Percentiles rank a stretch among this genome's conserved stretches.
phyloP scores from a whole-genome alignment of 2,329 filamentous ascomycete genomes.

The Sclerotinia spermophila region DNA sequence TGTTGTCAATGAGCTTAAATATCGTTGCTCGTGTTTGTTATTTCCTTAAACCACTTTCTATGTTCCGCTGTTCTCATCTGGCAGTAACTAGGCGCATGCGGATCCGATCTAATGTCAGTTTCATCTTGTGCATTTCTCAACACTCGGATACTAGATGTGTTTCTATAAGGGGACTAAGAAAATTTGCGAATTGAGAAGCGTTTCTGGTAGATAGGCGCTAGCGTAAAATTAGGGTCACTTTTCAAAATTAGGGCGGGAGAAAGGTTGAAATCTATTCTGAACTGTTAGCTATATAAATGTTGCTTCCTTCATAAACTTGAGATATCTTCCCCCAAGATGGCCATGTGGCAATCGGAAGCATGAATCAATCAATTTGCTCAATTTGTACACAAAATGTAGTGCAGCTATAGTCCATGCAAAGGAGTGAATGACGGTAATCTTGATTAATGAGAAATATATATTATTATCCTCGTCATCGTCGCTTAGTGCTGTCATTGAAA shows the following conservation, averaged over 20 bases:
- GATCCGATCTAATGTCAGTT: no score
- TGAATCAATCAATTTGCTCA: neutral
- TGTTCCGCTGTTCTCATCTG: neutral
- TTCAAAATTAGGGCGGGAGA: neutral
- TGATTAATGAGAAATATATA: no score
- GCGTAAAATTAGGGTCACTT: rapidly evolving
- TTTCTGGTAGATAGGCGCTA: neutral
- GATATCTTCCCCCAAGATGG: no score
- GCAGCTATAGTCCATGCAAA: no score
- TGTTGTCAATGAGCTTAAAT: neutral
- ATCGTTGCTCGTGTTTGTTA: neutral
- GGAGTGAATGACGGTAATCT: no score
- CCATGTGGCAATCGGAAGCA: rapidly evolving
- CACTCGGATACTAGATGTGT: rapidly evolving
- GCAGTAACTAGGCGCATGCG: no score
- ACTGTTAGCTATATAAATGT: neutral
- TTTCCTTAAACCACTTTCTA: no score
- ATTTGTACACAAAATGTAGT: no score
- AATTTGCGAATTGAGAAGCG: neutral
- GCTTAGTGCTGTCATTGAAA: neutral
- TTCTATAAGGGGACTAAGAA: neutral
- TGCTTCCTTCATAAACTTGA: rapidly evolving
- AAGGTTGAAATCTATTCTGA: rapidly evolving
- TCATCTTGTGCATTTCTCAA: neutral
- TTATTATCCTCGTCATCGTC: neutral